Base-by-base conservation (phyloP, 1,284 basidiomycete species). In the Melampsora americana region DNA sequence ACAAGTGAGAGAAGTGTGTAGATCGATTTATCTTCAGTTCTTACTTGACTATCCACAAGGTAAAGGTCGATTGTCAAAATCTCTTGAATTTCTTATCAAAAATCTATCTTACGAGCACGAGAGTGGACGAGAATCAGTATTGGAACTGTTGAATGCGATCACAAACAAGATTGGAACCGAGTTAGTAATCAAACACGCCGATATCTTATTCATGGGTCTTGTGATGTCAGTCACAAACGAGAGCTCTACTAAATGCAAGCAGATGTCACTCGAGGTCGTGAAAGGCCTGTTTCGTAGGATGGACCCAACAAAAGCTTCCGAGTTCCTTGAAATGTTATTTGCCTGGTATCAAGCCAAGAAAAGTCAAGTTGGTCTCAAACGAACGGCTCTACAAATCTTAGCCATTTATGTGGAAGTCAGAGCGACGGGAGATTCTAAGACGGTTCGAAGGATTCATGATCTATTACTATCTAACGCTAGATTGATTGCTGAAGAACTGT, bases 1-100 rank as follows among this genome's bases (percentile, higher is more conserved):
- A 0, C 90, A 92, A 79, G 93, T 96, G 9, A 93, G 95, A 81
- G 95, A 96, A 81, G 88, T 92, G 0, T 95, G 92, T 80, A 90
- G 96, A 28, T 89, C 90, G 53, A 88, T 94, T 42, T 87, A 95
- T 53, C 87, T 99, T 60, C 93, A 96, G 81, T 99, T 99, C 86
- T 85, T 99, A 77, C 88, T 99, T 53, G 95, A 99, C 81, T 99
- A 99, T 81, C 96, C 96, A 1, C 96, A 99, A 83, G 96, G 96
- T 48, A 92, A 93, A 80, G 92, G 91, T 1, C 89, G 95, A 2
- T 86, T 99, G 14, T 89, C 89, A 78, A 90, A 89, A 68, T 92
- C 93, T 80, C 91, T 99, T 87, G 88, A 90, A 0, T 97, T 97
- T 85, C 86, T 99, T 32, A 92, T 93, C 30, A 93, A 92, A 83